These are phyloP conservation scores for Pinus taeda DNA, from an alignment of 75 land plant genomes.

Conservation along the genomic window DNA sequence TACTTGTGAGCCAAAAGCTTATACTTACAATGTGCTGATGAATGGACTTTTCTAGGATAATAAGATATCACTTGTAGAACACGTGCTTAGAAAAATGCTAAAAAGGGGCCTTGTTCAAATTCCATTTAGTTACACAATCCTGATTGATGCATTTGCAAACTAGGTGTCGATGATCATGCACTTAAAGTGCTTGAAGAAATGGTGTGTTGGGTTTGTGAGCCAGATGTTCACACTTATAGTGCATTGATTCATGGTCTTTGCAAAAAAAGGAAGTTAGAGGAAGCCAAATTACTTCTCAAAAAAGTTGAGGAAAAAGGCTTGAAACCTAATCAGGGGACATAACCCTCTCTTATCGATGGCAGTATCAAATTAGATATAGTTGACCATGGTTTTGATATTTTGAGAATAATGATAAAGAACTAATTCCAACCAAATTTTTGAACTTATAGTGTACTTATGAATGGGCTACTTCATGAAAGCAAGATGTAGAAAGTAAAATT, in stretches of 20 bases:
- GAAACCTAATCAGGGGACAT: conserved; percentile 47
- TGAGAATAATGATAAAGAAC: conserved; percentile 32
- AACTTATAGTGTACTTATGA: conserved; percentile 43
- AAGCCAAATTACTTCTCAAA: conserved; percentile 39
- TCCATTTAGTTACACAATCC: conserved; percentile 33
- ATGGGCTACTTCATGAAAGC: conserved; percentile 31
- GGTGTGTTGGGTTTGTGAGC: conserved; percentile 27
- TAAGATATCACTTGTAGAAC: conserved; percentile 23
- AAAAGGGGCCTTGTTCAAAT: conserved; percentile 28
- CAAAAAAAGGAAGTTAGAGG: conserved; percentile 35
- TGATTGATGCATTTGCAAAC: conserved; percentile 46
- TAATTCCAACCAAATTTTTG: conserved; percentile 50
- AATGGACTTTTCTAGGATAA: conserved; percentile 49
- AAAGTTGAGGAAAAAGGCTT: conserved; percentile 42
- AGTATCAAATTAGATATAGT: conserved; percentile 32
- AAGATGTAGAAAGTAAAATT: conserved; percentile 15
- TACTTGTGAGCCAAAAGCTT: conserved; percentile 33
- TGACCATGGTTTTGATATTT: conserved; percentile 41
- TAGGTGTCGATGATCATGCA: conserved; percentile 39
- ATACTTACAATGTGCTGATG: conserved; percentile 46
- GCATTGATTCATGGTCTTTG: conserved; percentile 41
- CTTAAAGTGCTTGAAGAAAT: conserved; percentile 30
- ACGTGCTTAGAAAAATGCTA: conserved; percentile 30
- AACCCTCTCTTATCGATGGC: conserved; percentile 59
- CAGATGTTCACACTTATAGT: conserved; percentile 45